Base-by-base conservation (phyloP, 148 eudicot genomes). In the Cornus florida region DNA sequence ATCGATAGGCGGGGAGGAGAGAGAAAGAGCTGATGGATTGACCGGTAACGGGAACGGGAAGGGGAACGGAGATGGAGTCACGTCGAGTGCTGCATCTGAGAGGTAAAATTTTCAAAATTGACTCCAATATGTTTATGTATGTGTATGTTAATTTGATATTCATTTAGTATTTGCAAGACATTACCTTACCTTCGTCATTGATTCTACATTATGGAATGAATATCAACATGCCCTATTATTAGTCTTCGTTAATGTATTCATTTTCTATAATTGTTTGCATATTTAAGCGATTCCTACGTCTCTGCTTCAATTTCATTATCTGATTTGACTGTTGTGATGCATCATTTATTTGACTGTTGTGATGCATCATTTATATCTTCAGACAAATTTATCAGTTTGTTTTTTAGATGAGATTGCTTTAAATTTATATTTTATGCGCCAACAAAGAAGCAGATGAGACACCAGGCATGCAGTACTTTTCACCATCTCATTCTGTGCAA, bases 1-100 rank as follows among this genome's bases (percentile, higher is more conserved):
- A 24, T 17, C 10, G 7, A 68, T 56, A 71, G 60, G 67, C 33
- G 77, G 43, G 38, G 80, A 69, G 73, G 90, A 84, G 57, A 69
- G 81, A 75, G 87, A 82, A 31, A 75, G 65, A 23, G 59, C 62
- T 9, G 69, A 48, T 24, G 78, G 59, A 14, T 31, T 67, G 38
- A 43, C 43, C 13, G 35, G 69, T 22, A 48, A 82, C 23, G 22
- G 69, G 41, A 48, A 82, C 23, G 22, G 70, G 4, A 16, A 82
- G 28, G 22, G 70, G 0, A 16, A 72, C 78, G 74, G 70, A 66
- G 75, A 79, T 16, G 75, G 78, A 19, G 70, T 33, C 20, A 20
- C 70, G 33, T 56, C 68, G 3, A 43, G 11, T 0, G 16, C 24
- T 32, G 48, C 22, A 31, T 69, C 24, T 31, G 73, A 2, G 16